Evolutionary conservation across 148 eudicot genomes (phyloP), one percentile per base, ranked within the genome.

Genomic region (Selenicereus undatus): DNA sequence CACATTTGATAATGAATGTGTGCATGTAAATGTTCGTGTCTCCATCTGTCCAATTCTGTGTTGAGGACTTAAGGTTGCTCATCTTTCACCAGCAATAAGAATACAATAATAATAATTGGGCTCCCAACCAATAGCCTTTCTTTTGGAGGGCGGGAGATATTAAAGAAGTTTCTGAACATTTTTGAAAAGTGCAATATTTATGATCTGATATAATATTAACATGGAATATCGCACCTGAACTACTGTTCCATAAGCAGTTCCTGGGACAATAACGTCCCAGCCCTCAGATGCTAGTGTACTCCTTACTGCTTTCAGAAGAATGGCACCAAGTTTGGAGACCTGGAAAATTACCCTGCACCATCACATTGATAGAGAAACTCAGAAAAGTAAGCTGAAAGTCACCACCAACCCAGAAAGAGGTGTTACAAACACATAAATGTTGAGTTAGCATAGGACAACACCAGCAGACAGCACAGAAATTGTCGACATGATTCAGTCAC

Each of bases 231-330:
- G 24, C 60, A 96, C 99, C 94, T 92, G 94, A 82, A 94, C 81
- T 75, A 96, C 81, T 56, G 90, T 92, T 83, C 99, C 99, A 77
- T 80, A 76, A 81, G 95, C 92, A 82, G 86, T 82, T 78, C 99
- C 99, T 5, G 98, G 94, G 81, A 96, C 98, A 77, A 96, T 94
- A 86, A 96, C 92, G 89, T 96, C 98, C 98, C 98, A 96, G 80
- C 99, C 99, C 82, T 92, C 86, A 80, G 97, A 92, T 72, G 89
- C 94, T 70, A 93, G 74, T 39, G 86, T 81, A 62, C 71, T 89
- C 84, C 98, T 90, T 52, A 89, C 90, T 68, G 95, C 95, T 86
- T 94, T 93, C 80, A 89, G 82, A 79, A 93, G 97, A 84, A 92
- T 86, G 13, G 94, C 90, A 76, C 94, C 88, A 77, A 96, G 91